Evolutionary conservation across 2,329 filamentous ascomycete genomes (phyloP), one percentile per base, ranked within the genome.

Genomic region (Gremmenia infestans): DNA sequence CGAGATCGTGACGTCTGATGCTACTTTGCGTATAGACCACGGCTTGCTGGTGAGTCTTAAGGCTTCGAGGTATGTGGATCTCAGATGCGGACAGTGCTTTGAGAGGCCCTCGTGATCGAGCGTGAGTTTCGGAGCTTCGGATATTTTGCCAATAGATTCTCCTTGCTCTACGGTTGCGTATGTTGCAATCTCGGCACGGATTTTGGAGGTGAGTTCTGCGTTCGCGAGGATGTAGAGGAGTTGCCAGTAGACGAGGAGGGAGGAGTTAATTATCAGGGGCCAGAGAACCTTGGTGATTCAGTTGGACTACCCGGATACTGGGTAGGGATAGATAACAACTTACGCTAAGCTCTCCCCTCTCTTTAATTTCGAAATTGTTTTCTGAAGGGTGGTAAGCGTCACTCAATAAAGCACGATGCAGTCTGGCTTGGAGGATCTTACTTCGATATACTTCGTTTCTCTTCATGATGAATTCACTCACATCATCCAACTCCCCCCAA

Each of bases 221-320:
- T 72, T 72, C 1, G 73, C 67, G 53, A 75, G 72, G 40, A 81
- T 72, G 49, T 76, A 74, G 25, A 77, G 67, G 8, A 80, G 59
- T 58, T 75, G 73, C 77, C 78, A 81, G 63, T 78, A 80, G n/a
- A 76, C 72, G 53, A 82, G 67, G 4, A 74, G 72, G 50, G 76
- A 76, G 5, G 76, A 73, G 60, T 83, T 81, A 15, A 76, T 76
- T 60, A 80, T 78, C 64, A 79, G 70, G 9, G 78, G 78, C 80
- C 80, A 83, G 23, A 82, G 66, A 7, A 82, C 63, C 67, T 69
- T 32, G n/a, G 8, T 4, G 39, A 19, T 19, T 39, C 47, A 23
- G 28, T 55, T 28, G 53, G 46, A 37, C 28, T 32, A 8, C 9
- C 2, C 11, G 28, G 15, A 40, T 12, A 40, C 35, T 36, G 39